Conservation (phyloP, 192 early-diverging fungal genomes). For the Podila epicladia region DNA sequence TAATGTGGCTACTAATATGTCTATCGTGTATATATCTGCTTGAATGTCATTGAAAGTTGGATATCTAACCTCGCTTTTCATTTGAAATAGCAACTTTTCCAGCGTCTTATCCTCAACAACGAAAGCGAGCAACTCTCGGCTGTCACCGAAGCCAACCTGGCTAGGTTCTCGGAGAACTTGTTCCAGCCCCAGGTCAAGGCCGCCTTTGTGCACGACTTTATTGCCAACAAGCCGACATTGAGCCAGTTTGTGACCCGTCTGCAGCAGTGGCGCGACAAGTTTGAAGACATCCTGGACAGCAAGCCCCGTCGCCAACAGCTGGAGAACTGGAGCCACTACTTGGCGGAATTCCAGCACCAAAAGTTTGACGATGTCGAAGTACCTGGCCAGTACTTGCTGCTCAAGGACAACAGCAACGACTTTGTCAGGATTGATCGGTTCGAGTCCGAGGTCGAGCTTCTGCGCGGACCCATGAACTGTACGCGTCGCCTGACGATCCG, state of each 20-base stretch:
- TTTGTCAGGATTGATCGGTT: constrained; percentile 97
- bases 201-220: constrained; percentile 94
- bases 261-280: constrained; percentile 93
- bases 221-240: constrained; percentile 85
- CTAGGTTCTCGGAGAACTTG: constrained; percentile 90
- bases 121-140: constrained; percentile 70
- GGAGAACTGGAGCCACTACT: constrained; percentile 89
- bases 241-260: constrained; percentile 86
- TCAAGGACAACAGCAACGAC: constrained; percentile 85
- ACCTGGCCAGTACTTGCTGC: constrained; percentile 95
- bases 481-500: constrained; percentile 86
- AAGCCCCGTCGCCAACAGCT: constrained; percentile 86
- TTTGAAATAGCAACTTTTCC: constrained; percentile 68
- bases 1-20: constrained; percentile 22
- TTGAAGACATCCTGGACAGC: constrained; percentile 86
- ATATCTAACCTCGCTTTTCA: background rate
- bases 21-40: background rate
- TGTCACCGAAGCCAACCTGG: constrained; percentile 82
- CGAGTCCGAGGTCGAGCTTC: constrained; percentile 87
- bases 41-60: background rate
- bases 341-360: constrained; percentile 98
- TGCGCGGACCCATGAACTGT: constrained; percentile 79
- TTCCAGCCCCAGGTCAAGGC: constrained; percentile 60
- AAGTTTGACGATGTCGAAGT: constrained; percentile 99
- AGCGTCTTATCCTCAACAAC: constrained; percentile 64